Evolutionary conservation across 805 yeast species (phyloP).

Genomic region (Vanderwaltozyma polyspora): DNA sequence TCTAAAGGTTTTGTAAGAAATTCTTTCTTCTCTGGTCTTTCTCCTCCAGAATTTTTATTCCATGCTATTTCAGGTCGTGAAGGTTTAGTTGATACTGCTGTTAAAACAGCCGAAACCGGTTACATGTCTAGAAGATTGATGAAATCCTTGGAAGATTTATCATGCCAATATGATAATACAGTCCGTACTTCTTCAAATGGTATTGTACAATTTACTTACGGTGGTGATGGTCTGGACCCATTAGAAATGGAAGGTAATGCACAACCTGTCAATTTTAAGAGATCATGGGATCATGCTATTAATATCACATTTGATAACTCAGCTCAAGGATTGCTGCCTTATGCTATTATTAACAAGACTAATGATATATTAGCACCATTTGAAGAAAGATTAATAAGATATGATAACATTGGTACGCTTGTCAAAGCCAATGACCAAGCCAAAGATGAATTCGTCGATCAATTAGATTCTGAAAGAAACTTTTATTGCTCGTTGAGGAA

Average conservation of each 20-base stretch:
- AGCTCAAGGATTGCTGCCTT: constrained; percentile 56
- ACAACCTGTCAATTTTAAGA: constrained; percentile 79
- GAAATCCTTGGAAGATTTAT: constrained; percentile 94
- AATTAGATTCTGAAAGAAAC: constrained; percentile 75
- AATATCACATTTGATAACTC: constrained; percentile 53
- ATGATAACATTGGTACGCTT: constrained; percentile 58
- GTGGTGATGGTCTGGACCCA: constrained; percentile 98
- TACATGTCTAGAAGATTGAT: constrained; percentile 95
- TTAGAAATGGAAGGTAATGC: constrained; percentile 99
- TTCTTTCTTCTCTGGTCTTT: constrained; percentile 84
- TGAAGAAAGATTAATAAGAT: constrained; percentile 47
- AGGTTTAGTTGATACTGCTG: constrained; percentile 98
- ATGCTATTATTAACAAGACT: constrained; percentile 46
- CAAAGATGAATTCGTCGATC: constrained; percentile 63
- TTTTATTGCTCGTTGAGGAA: constrained; percentile 68
- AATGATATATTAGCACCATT: constrained; percentile 50
- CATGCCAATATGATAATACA: constrained; percentile 85
- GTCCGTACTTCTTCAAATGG: constrained; percentile 93
- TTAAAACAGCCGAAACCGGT: constrained; percentile 98
- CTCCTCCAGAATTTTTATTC: constrained; percentile 94
- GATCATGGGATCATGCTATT: constrained; percentile 90
- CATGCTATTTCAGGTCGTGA: constrained; percentile 99
- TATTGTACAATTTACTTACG: constrained; percentile 93
- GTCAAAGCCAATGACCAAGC: constrained; percentile 35
- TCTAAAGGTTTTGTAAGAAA: constrained; percentile 96